Percentiles rank a stretch among this genome's conserved stretches.
These are phyloP conservation scores for Hordeum vulgare DNA, from an alignment of 176 grass and related monocot species.

Conservation along the genomic window DNA sequence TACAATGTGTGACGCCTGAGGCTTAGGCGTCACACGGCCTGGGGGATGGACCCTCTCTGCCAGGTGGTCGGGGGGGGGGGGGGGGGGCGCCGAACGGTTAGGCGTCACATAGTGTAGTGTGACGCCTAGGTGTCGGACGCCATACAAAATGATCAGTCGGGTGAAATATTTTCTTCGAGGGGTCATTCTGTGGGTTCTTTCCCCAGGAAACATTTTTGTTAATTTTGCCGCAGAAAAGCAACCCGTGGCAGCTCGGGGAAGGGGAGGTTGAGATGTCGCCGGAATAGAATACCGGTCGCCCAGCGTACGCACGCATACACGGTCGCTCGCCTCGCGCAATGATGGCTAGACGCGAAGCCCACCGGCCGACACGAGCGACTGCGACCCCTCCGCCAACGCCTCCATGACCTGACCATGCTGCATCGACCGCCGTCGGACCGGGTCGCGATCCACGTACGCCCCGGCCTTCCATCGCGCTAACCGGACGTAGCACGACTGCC, in stretches of 20 bases:
- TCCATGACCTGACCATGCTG: not conserved
- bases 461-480: not conserved
- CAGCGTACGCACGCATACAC: not conserved
- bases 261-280: slow-evolving; percentile 20
- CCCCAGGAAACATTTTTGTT: no score
- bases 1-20: no score
- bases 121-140: no score
- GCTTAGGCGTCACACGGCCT: no score
- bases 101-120: no score
- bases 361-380: slow-evolving; percentile 19
- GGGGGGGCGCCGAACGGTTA: no score
- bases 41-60: no score
- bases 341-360: not conserved
- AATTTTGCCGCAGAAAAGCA: no score
- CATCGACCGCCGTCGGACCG: not conserved
- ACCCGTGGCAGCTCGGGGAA: not conserved
- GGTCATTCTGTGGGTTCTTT: no score
- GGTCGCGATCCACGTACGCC: not conserved
- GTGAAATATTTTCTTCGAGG: no score
- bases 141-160: no score
- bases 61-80: no score
- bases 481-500: not conserved
- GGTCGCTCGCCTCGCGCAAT: not conserved
- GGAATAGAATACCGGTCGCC: not conserved
- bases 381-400: not conserved